Evolutionary conservation across 768 basidiomycete species (phyloP), one percentile per base, ranked within the genome.

Genomic region (Naematelia encephala): DNA sequence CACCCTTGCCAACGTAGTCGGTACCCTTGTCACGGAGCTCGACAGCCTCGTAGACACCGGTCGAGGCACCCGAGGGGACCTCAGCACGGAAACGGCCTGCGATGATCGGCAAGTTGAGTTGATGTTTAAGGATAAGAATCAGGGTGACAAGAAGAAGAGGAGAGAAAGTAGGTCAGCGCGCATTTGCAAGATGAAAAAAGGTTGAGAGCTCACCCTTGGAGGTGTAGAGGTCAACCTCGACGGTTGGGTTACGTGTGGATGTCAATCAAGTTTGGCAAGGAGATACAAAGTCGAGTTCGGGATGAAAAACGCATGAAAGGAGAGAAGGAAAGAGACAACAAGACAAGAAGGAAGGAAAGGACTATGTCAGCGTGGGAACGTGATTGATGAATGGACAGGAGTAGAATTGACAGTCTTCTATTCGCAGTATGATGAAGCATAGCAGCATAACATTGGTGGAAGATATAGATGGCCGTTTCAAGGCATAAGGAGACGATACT

Each of bases 11-110:
- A 69, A 96, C 84, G 78, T 96, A 99, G 72, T 85, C 85, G 80
- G 96, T 96, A 82, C 91, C 93, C 64, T 87, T 88, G 79, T 99
- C 96, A 69, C 96, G 91, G 79, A 99, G 89, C 81, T 99, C 96
- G 68, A 97, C 91, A 63, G 96, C 96, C 80, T 99, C 96, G 78
- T 99, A 91, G 67, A 90, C 82, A 82, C 96, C 96, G 54, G 96
- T 98, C 58, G 96, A 99, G 44, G 96, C 96, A 78, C 96, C 96
- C 60, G 94, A 97, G 45, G 96, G 96, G 45, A 99, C 96, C 63
- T 90, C 85, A 60, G 91, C 89, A 61, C 91, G 87, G 87, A 86
- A 98, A 65, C 85, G 87, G 60, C 93, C 93, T 94, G 61, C 26
- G 19, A 54, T 8, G 34, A 39, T 8, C 25, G 30, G 47, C 29